Percentiles rank a stretch among this genome's conserved stretches.
phyloP scores from a whole-genome alignment of 495 filamentous ascomycete species.

The Aspergillus ellipticus region DNA sequence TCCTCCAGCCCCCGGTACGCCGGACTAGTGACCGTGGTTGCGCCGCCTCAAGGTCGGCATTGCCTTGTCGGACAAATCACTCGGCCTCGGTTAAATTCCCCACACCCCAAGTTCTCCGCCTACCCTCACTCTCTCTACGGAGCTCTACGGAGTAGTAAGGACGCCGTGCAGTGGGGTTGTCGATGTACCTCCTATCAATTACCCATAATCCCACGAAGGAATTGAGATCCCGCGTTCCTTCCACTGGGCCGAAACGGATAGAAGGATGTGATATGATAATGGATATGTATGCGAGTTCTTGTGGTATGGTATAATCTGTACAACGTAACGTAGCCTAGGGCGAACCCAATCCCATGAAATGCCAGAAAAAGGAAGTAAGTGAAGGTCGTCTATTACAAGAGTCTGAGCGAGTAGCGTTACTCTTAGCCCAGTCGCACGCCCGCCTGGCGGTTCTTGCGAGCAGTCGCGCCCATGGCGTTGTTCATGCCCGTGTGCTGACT shows the following conservation, averaged over 20 bases:
- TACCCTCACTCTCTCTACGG: not conserved
- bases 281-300: not conserved
- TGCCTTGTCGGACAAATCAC: not conserved
- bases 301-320: conserved; percentile 1
- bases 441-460: conserved; percentile 82
- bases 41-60: not conserved
- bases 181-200: not conserved
- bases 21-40: not conserved
- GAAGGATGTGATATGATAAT: not conserved
- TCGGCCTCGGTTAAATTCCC: conserved; percentile 23
- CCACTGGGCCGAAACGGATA: not conserved
- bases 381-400: not conserved
- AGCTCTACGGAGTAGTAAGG: not conserved
- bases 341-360: not conserved
- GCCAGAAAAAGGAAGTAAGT: not conserved
- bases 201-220: not conserved
- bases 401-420: not conserved
- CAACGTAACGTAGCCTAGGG: not conserved
- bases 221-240: not conserved
- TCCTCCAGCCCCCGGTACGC: not conserved
- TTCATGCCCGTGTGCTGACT: conserved; percentile 81
- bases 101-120: conserved; percentile 27
- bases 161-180: not conserved
- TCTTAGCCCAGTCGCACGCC: conserved; percentile 76
- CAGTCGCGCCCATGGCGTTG: conserved; percentile 64